Evolutionary conservation across 495 filamentous ascomycete genomes (phyloP), one percentile per base, ranked within the genome.

Genomic region (Penicillium desertorum): DNA sequence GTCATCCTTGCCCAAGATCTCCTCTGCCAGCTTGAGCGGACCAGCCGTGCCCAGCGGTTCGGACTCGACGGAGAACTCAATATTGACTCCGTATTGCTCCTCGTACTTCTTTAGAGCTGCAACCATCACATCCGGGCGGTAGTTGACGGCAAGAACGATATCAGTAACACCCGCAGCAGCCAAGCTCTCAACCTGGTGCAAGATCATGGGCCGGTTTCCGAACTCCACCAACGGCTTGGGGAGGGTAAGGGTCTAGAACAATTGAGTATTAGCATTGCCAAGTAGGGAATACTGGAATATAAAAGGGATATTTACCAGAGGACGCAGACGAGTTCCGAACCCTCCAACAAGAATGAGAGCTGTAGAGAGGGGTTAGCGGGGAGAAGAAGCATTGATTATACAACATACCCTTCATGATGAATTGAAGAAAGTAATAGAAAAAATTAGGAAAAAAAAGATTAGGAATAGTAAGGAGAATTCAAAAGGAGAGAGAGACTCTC

Each of bases 261-360:
- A 52, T 45, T 32, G 27, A 32, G 52, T 34, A 44, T 63, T 52
- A 66, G 58, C 37, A 41, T 45, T 19, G 37, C n/a, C 9, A 25
- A 46, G 14, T n/a, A 37, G 14, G 54, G 12, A 27, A 46, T 34
- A 34, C 1, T 3, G 17, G 9, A 7, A 37, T 6, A 37, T n/a
- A n/a, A 39, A 8, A n/a, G 36, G 36, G n/a, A 39, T n/a, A n/a
- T 39, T 76, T 89, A 97, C 92, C 78, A 98, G 83, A 76, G 94
- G 94, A 72, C 94, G 90, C 63, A 98, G 86, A 76, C 94, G 93
- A 76, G 94, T 98, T 71, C 94, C 94, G 78, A 98, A 98, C 71
- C 94, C 94, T 80, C 94, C 94, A 76, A 98, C 94, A 70, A 98
- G 93, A 87, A 98, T 98, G 70, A 98, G 86, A 75, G 94, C 94